Percentiles rank a stretch among this genome's conserved stretches.
These are phyloP conservation scores for Aquilaria malaccensis DNA, from an alignment of 345 rosid genomes.

Conservation along the genomic window DNA sequence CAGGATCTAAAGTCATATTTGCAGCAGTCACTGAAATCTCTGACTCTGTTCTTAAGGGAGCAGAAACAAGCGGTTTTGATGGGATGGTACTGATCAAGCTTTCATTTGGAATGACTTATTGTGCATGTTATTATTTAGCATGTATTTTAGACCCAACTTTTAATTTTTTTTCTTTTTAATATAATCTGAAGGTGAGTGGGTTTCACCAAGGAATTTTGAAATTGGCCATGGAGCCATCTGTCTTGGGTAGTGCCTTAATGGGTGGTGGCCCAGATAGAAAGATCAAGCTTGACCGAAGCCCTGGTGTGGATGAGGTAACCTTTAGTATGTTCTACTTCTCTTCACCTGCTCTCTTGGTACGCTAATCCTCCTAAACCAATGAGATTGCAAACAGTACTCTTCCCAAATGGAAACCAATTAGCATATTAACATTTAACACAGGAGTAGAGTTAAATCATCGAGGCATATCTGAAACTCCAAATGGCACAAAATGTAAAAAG, in stretches of 20 bases:
- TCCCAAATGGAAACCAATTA: neutral
- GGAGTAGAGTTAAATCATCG: neutral
- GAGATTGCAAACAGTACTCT: neutral
- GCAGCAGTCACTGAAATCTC: constrained; percentile 88
- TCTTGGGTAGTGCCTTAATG: constrained; percentile 78
- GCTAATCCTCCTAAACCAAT: neutral
- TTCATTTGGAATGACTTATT: constrained; percentile 1
- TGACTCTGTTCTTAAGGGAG: constrained; percentile 80
- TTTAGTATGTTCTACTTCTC: neutral
- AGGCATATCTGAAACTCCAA: neutral
- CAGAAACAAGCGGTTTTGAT: constrained; percentile 90
- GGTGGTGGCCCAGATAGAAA: constrained; percentile 90
- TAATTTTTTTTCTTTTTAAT: neutral
- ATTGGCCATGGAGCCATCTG: constrained; percentile 94
- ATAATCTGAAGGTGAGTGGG: constrained; percentile 55
- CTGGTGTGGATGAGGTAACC: constrained; percentile 87
- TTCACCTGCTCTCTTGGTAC: neutral
- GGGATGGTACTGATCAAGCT: constrained; percentile 57
- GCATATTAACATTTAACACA: neutral
- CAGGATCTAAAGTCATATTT: constrained; percentile 80
- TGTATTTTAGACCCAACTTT: neutral
- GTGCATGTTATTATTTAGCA: neutral
- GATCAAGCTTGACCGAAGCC: constrained; percentile 76
- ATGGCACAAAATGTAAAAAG: too few species aligned
- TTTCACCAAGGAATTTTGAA: constrained; percentile 85